These are phyloP conservation scores for Escovopsis sp. DNA, from an alignment of 2,329 filamentous ascomycete genomes.

Conservation along the genomic window DNA sequence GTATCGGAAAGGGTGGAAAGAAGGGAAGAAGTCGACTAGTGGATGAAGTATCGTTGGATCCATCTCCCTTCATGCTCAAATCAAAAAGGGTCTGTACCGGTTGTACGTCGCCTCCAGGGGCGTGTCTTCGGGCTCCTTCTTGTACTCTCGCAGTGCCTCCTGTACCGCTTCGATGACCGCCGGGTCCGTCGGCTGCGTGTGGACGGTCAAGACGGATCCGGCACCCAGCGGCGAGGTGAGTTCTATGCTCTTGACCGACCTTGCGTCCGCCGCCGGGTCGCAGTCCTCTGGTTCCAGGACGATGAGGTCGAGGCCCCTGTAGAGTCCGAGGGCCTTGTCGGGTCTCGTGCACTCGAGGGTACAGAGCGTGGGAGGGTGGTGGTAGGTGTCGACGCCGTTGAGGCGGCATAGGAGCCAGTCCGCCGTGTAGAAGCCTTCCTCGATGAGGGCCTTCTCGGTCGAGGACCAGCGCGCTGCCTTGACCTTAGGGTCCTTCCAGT, in stretches of 20 bases:
- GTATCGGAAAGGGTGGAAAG: background rate
- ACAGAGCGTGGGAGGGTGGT: conserved; percentile 22
- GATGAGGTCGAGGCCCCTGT: too few relatives aligned
- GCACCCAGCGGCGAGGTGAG: background rate
- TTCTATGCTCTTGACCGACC: too few relatives aligned
- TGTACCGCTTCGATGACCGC: conserved; percentile 3
- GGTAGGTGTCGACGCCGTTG: conserved; percentile 13
- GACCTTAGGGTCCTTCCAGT: conserved; percentile 53
- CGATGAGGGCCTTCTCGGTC: conserved; percentile 47
- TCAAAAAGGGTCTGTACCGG: conserved; percentile 1
- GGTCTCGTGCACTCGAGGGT: conserved; percentile 15
- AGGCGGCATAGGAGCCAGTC: conserved; percentile 19
- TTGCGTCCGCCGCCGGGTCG: too few relatives aligned
- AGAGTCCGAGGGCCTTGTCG: background rate
- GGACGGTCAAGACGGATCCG: background rate
- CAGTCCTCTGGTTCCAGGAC: too few relatives aligned
- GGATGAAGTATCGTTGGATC: background rate
- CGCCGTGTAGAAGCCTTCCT: conserved; percentile 54
- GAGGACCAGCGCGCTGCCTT: conserved; percentile 57
- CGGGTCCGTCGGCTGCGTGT: conserved; percentile 4
- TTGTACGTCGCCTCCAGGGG: conserved; percentile 2
- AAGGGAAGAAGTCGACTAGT: background rate
- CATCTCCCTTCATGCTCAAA: background rate
- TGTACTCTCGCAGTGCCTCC: conserved; percentile 11
- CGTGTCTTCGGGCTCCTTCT: conserved; percentile 1